Evolutionary conservation across 73 alveolate genomes (phyloP).

Genomic region (Paramecium biaurelia): DNA sequence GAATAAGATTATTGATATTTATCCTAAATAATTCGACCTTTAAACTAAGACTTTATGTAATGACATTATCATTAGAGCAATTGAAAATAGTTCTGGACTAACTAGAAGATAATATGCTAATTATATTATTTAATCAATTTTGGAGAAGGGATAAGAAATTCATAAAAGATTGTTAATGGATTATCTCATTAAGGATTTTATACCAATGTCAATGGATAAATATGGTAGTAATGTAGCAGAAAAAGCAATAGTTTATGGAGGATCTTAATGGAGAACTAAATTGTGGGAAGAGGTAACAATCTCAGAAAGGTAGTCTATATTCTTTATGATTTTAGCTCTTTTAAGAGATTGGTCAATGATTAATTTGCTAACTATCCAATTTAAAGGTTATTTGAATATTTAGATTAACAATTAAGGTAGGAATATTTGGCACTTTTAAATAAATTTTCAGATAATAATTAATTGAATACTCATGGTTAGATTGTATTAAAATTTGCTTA

Average conservation of each 20-base stretch:
- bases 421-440: constrained; percentile 3
- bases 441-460: neutral
- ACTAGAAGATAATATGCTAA: constrained; percentile 61
- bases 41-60: neutral
- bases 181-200: constrained; percentile 22
- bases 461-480: constrained; percentile 36
- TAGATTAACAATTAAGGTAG: neutral
- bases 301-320: constrained; percentile 7
- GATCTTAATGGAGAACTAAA: neutral
- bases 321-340: neutral
- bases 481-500: constrained; percentile 4
- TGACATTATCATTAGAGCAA: constrained; percentile 50
- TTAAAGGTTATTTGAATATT: constrained; percentile 50
- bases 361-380: constrained; percentile 60
- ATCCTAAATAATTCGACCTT: neutral
- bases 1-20: constrained; percentile 51
- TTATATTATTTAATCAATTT: constrained; percentile 34
- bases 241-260: constrained; percentile 56
- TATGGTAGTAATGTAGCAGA: constrained; percentile 66
- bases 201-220: constrained; percentile 59
- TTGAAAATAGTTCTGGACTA: constrained; percentile 50
- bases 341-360: constrained; percentile 50
- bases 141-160: constrained; percentile 53
- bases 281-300: constrained; percentile 54
- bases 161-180: constrained; percentile 50